Evolutionary conservation across 768 basidiomycete species (phyloP).

Genomic region (Russula virescens): DNA sequence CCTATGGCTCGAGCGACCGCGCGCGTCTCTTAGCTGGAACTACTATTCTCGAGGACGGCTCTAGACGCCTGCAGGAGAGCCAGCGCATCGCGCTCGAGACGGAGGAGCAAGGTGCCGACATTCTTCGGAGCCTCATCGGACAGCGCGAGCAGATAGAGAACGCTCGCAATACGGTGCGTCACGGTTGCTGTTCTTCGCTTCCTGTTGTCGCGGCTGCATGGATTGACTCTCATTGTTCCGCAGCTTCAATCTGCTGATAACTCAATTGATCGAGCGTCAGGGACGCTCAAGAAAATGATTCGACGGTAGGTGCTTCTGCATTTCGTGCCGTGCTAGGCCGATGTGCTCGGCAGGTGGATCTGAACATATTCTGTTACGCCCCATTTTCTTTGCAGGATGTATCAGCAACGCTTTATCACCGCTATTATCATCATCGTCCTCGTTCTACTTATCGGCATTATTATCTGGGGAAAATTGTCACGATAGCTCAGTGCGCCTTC

Average conservation of each 20-base stretch:
- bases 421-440: constrained; percentile 82
- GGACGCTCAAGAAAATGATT: constrained; percentile 93
- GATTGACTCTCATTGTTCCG: not conserved
- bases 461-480: constrained; percentile 69
- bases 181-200: not conserved
- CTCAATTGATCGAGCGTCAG: constrained; percentile 86
- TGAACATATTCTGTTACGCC: constrained; percentile 21
- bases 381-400: constrained; percentile 63
- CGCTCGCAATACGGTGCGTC: constrained; percentile 76
- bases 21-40: constrained; percentile 77
- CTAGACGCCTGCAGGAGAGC: constrained; percentile 79
- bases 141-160: constrained; percentile 96
- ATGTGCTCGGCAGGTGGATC: constrained; percentile 27
- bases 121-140: constrained; percentile 72
- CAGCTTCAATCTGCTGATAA: constrained; percentile 83
- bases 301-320: constrained; percentile 57
- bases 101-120: constrained; percentile 91
- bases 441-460: constrained; percentile 72
- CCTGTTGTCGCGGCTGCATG: too few relatives aligned
- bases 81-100: constrained; percentile 94
- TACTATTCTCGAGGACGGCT: constrained; percentile 74
- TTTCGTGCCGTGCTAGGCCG: constrained; percentile 16
- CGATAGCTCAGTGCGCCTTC: not conserved
- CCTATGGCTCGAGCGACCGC: constrained; percentile 63
- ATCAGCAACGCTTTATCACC: constrained; percentile 89